Conservation (phyloP, 257 asterid genomes). For the Rubia yunnanensis region DNA sequence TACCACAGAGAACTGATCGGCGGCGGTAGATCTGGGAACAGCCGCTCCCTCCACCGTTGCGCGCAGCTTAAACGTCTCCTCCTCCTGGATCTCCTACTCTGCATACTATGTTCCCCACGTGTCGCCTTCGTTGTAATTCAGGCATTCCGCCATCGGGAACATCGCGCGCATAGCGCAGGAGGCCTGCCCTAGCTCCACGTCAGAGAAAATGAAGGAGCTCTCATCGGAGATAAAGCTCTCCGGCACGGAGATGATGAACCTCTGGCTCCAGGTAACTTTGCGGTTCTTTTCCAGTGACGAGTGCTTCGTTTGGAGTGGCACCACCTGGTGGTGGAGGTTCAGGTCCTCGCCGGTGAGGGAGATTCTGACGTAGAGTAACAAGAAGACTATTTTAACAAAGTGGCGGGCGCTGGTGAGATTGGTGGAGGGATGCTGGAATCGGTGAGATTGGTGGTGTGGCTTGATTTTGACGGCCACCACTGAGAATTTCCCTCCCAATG, state of each 20-base stretch:
- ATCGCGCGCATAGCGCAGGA: not conserved
- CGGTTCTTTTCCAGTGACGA: not conserved
- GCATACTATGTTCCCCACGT: not conserved
- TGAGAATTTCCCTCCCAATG: conserved; percentile 50
- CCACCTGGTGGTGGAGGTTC: not conserved
- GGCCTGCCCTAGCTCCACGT: not conserved
- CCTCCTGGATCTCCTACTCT: not conserved
- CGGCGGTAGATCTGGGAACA: not conserved
- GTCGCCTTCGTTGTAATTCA: not conserved
- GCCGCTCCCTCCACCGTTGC: not conserved
- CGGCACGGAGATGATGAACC: conserved; percentile 1
- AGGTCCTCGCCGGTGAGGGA: not conserved
- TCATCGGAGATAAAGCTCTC: not conserved
- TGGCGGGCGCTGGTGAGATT: not conserved
- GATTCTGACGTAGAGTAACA: not conserved
- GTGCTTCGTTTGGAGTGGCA: not conserved
- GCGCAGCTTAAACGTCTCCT: not conserved
- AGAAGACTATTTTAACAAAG: too few relatives aligned
- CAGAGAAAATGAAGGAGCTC: not conserved
- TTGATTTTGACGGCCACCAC: conserved; percentile 82
- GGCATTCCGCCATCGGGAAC: conserved; percentile 1
- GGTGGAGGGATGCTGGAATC: too few relatives aligned
- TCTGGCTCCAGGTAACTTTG: not conserved
- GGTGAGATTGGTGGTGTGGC: too few relatives aligned
- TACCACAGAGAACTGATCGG: not conserved